Conservation (phyloP, 1,284 basidiomycete genomes). For the Ganoderma boninense region DNA sequence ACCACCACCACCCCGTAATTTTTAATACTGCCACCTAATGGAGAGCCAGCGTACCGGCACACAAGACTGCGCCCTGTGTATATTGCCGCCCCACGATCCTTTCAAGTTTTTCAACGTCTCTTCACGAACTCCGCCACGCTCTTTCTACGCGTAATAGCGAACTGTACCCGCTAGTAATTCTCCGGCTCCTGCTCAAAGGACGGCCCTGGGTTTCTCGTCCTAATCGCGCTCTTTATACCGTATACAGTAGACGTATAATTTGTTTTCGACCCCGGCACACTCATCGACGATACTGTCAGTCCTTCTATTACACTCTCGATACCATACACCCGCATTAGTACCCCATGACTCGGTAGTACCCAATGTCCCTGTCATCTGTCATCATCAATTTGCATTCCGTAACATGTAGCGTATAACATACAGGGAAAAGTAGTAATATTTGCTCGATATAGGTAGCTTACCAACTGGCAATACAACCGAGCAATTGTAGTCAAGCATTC, state of each 20-base stretch:
- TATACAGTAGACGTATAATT: constrained; percentile 27
- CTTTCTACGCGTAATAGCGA: constrained; percentile 25
- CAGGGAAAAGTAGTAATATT: constrained; percentile 32
- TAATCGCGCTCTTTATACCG: constrained; percentile 26
- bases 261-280: constrained; percentile 22
- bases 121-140: constrained; percentile 35
- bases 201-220: constrained; percentile 15
- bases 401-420: constrained; percentile 32
- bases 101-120: constrained; percentile 30
- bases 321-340: constrained; percentile 15
- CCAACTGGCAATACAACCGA: constrained; percentile 17
- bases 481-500: constrained; percentile 22
- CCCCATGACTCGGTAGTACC: not conserved
- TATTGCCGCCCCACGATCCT: constrained; percentile 33
- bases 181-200: constrained; percentile 8
- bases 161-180: constrained; percentile 28
- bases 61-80: constrained; percentile 23
- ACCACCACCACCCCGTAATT: constrained; percentile 20
- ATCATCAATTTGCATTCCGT: constrained; percentile 25
- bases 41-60: not conserved
- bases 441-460: constrained; percentile 31
- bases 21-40: constrained; percentile 26
- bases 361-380: constrained; percentile 11
- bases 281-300: constrained; percentile 25
- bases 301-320: constrained; percentile 23